Evolutionary conservation across 306 rosid species (phyloP), one percentile per base, ranked within the genome.

Genomic region (Erythrophleum fordii): DNA sequence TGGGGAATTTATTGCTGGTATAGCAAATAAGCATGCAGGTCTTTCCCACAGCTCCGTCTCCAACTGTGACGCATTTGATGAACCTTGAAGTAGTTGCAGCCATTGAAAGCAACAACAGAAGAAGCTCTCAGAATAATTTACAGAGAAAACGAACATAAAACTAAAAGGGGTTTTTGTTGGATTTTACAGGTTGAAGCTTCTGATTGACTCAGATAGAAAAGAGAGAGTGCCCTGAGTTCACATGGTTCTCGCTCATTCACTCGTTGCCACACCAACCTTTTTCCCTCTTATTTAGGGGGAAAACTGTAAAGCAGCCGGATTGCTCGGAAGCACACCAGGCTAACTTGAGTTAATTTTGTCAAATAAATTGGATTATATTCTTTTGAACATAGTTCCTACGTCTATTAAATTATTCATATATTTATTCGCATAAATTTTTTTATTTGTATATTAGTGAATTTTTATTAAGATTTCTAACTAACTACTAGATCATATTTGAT

Each of bases 1-100:
- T 93, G 66, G 98, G 98, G 58, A 93, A 93, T 76, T 89, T 93
- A 87, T 93, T 91, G 76, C 93, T 93, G n/a, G 98, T 91, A 42
- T 93, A 93, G 89, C 97, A 93, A 42, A 93, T 93, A 14, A 93
- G 98, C 98, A 93, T 93, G 87, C 95, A 91, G 53, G 98, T 93
- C 83, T 93, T 93, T 35, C 98, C 98, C 10, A 93, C 97, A 73
- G 97, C 97, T 31, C 98, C 98, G 72, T 93, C 98, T 73, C 98
- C 98, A 14, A 93, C 97, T 0, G 97, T 93, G 22, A 93, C 98
- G 72, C 98, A 93, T 83, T 93, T 93, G 83, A 93, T 91, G 90
- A 93, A 93, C 92, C 87, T 90, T 39, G 98, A 93, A 82, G 88
- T 97, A 77, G 86, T 88, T 42, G 98, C 82, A 74, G 97, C 91